Evolutionary conservation across 495 filamentous ascomycete species (phyloP).

Genomic region (Cercophora samala): DNA sequence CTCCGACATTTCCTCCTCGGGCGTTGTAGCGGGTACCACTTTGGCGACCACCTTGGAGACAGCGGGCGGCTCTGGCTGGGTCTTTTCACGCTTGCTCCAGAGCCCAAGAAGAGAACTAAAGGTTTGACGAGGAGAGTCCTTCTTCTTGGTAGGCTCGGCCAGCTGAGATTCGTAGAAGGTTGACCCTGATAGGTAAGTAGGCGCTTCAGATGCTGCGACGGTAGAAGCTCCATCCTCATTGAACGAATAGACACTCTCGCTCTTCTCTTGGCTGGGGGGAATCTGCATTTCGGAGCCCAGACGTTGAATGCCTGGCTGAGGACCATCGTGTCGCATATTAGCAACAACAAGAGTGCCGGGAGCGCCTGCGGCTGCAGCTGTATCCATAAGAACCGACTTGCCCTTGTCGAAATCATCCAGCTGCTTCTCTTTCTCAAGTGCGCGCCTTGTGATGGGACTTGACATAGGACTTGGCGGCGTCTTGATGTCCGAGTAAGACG

Average conservation of each 20-base stretch:
- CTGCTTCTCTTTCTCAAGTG: slow-evolving; percentile 6
- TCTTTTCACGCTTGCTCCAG: background rate
- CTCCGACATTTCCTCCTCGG: background rate
- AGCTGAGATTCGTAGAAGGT: slow-evolving; percentile 32
- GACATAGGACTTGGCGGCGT: slow-evolving; percentile 12
- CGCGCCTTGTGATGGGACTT: slow-evolving; percentile 7
- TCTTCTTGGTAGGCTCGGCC: slow-evolving; percentile 20
- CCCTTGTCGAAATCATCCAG: slow-evolving; percentile 13
- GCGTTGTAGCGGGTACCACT: background rate
- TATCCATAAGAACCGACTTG: slow-evolving; percentile 3
- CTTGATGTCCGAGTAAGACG: slow-evolving; percentile 14
- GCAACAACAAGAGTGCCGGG: slow-evolving; percentile 27
- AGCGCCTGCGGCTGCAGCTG: slow-evolving; percentile 15
- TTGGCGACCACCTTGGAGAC: background rate
- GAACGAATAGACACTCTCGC: slow-evolving; percentile 28
- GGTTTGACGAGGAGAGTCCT: slow-evolving; percentile 14
- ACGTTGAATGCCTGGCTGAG: slow-evolving; percentile 10
- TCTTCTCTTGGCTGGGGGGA: slow-evolving; percentile 13
- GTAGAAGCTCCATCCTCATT: slow-evolving; percentile 32
- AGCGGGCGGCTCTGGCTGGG: background rate
- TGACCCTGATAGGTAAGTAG: slow-evolving; percentile 31
- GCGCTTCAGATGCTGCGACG: slow-evolving; percentile 33
- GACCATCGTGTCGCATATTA: slow-evolving; percentile 24
- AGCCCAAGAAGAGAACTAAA: slow-evolving; percentile 18
- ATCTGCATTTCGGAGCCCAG: slow-evolving; percentile 16